These are phyloP conservation scores for Neurospora sp. DNA, from an alignment of 495 filamentous ascomycete genomes.

Conservation along the genomic window DNA sequence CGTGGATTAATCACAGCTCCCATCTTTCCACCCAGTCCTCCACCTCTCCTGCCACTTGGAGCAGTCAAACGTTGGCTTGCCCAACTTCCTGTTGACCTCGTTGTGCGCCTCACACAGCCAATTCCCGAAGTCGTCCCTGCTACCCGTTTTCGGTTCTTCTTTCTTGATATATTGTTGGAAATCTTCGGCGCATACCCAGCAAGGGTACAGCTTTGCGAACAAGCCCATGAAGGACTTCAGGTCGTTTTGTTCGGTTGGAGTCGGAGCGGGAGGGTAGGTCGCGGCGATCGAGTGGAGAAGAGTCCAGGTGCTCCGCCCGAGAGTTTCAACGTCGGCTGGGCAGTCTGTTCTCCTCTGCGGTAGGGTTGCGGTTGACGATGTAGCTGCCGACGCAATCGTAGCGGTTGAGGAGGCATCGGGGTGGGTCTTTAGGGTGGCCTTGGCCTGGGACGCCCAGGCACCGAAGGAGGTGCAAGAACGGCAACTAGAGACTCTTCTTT, in stretches of 20 bases:
- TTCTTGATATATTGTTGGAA: conserved; percentile 73
- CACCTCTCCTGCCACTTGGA: conserved; percentile 86
- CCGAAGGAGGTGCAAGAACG: conserved; percentile 78
- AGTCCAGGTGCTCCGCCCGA: conserved; percentile 86
- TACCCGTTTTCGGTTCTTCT: conserved; percentile 58
- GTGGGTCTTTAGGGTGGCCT: conserved; percentile 42
- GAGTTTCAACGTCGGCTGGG: conserved; percentile 70
- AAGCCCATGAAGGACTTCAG: conserved; percentile 67
- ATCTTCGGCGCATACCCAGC: conserved; percentile 89
- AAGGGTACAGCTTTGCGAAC: conserved; percentile 83
- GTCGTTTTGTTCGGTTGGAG: conserved; percentile 55
- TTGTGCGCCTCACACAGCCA: conserved; percentile 99
- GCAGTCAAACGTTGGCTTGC: conserved; percentile 89
- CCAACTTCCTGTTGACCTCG: conserved; percentile 88
- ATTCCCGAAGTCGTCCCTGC: conserved; percentile 65
- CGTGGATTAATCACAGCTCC: conserved; percentile 38
- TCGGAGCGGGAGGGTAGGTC: conserved; percentile 63
- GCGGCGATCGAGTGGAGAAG: conserved; percentile 86
- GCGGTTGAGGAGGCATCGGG: conserved; percentile 20
- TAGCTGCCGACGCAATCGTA: conserved; percentile 17
- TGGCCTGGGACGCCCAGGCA: conserved; percentile 48
- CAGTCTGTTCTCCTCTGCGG: conserved; percentile 36
- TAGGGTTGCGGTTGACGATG: conserved; percentile 5
- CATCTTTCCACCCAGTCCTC: conserved; percentile 90
- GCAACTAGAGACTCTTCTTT: conserved; percentile 49